Base-by-base conservation (phyloP, 805 yeast species). In the Ogataea corticis region DNA sequence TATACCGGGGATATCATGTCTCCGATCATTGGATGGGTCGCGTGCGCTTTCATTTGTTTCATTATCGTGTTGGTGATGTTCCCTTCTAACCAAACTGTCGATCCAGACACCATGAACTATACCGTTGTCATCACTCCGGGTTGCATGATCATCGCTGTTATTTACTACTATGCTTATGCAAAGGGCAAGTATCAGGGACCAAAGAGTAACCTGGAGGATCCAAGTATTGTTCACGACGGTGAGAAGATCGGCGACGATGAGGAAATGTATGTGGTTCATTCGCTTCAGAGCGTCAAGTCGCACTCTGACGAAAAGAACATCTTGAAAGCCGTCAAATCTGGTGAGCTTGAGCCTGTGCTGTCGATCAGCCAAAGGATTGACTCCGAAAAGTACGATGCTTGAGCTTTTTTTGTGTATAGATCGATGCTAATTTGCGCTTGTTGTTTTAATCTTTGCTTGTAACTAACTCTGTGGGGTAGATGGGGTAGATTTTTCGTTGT, bases 151-250 rank as follows among this genome's bases (percentile, higher is more conserved):
- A 64, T 80, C 15, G 71, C 85, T 0, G 56, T 73, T 45, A 41
- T 73, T 0, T 82, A 82, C 62, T 83, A 77, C 64, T 71, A 61
- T 44, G 59, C 69, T 4, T 74, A 75, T 56, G 86, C 83, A 3
- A 71, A 75, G 48, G 78, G 73, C 54, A 66, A 70, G 58, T 83
- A 77, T 68, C 59, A 70, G 27, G 89, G 89, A 7, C 88, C 88
- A 2, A 61, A 53, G 41, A 51, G 56, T 33, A 56, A 56, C 37
- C 41, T 56, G 45, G 38, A 46, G n/a, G 76, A 56, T 35, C 61
- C 61, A 42, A 43, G 35, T 25, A 46, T 53, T 38, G 52, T 52
- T 16, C 58, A 54, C 27, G 58, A 50, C 34, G 60, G 57, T 43
- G 62, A 51, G 2, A 36, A 33, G 18, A 36, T 56, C 19, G 44